Base-by-base conservation (phyloP, 2,329 filamentous ascomycete genomes). In the Epichloe amarillans region DNA sequence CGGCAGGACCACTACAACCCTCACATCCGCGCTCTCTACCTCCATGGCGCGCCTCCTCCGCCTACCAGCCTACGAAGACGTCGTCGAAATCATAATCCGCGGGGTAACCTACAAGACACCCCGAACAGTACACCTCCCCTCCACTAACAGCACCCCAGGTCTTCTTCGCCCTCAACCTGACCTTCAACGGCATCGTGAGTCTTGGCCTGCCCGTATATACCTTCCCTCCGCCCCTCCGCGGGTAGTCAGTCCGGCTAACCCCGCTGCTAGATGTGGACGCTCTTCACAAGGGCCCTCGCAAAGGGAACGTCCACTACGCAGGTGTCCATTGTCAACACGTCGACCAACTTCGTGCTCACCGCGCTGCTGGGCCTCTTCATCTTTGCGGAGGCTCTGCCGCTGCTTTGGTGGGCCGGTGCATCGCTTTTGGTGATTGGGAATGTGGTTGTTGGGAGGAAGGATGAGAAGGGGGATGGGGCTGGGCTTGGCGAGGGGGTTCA, bases 241-340 rank as follows among this genome's bases (percentile, higher is more conserved):
- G 17, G 37, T 42, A 50, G 17, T 17, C n/a, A 17, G 41, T 8
- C 39, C 48, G 44, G 36, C 53, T 42, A 41, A 19, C 2, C 21
- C 15, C 12, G 47, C 21, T 12, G 12, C 38, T 4, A 79, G 66
- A 91, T 91, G 86, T 91, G 86, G 86, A 81, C 83, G 0, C 76
- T 91, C 46, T 91, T 90, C 69, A 91, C 86, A 6, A 77, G 80
- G 47, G 86, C 86, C 49, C 76, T 91, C n/a, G 80, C 85, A 0
- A 75, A 78, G 17, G 84, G 85, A 14, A 76, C 78, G 52, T 88
- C 84, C 2, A 88, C 86, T 8, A 87, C 86, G 0, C 84, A 88
- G 61, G 86, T 90, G 46, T 84, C 80, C 57, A 84, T 91, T 63
- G 80, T 91, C 65, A 91, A 91, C 66, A 90, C 86, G 3, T 87